Evolutionary conservation across 106 monocot species (phyloP).

Genomic region (Platanthera zijinensis): DNA sequence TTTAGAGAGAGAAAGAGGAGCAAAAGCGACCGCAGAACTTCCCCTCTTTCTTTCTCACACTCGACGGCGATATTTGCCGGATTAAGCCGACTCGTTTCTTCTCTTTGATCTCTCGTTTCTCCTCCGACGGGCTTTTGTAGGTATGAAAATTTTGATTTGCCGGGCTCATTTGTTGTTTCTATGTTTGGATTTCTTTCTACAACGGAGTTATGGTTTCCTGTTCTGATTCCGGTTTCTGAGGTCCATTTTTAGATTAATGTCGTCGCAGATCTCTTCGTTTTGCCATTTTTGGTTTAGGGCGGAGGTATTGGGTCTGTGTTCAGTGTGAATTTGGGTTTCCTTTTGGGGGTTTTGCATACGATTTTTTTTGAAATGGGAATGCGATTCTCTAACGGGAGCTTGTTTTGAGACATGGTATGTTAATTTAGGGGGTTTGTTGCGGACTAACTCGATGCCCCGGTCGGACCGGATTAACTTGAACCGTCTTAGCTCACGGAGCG

Average conservation of each 20-base stretch:
- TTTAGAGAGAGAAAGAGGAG: not conserved
- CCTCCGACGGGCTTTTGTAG: not conserved
- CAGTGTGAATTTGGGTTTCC: not conserved
- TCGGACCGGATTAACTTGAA: too few species aligned
- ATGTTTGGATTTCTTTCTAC: not conserved
- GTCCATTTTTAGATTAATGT: not conserved
- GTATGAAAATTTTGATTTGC: not conserved
- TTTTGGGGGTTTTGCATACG: not conserved
- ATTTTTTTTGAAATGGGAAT: not conserved
- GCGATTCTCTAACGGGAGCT: not conserved
- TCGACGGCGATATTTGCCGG: not conserved
- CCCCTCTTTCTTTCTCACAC: not conserved
- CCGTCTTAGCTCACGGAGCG: too few species aligned
- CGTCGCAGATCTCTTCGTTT: not conserved
- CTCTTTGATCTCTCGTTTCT: constrained; percentile 3
- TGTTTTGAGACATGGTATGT: too few species aligned
- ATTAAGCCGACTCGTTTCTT: not conserved
- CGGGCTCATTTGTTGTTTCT: not conserved
- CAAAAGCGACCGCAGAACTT: constrained; percentile 5
- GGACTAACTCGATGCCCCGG: too few species aligned
- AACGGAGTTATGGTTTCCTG: not conserved
- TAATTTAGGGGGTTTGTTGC: too few species aligned
- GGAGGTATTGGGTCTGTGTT: not conserved
- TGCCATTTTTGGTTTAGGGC: not conserved
- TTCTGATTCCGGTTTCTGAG: not conserved